Evolutionary conservation across 345 rosid species (phyloP), one percentile per base, ranked within the genome.

Genomic region (Iberis pinnata): DNA sequence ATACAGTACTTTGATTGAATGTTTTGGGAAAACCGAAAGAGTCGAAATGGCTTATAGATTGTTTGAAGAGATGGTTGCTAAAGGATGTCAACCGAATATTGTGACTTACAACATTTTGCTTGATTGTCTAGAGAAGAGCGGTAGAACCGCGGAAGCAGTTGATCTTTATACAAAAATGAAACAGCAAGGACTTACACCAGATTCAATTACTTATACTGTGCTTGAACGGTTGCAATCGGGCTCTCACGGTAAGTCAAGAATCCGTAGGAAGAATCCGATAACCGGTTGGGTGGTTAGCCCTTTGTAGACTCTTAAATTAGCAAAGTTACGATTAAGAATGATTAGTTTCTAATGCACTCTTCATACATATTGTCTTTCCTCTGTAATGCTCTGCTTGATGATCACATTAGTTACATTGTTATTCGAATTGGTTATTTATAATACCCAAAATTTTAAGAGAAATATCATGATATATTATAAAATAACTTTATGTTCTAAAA

Each of bases 231-330:
- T 90, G 68, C 98, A 82, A 57, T 78, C 86, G 58, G 92, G 92
- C 56, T 67, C 83, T 2, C 80, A 74, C 17, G 69, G 76, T 61
- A 87, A 76, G 63, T 60, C 76, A 25, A 70, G 92, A 61, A 58
- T 74, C 9, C 92, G 96, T n/a, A 71, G 82, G 78, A 71, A 87
- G 75, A 71, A 84, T 74, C 95, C 96, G 0, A 82, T 87, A 46
- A 82, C 95, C 0, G 98, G 96, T 42, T 90, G 95, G 95, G 76
- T 90, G 29, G 93, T 87, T 7, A 84, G 87, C 55, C 85, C 87
- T 24, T 54, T 87, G 41, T 73, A 79, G 37, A 2, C 33, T 2
- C 9, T 2, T 29, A 29, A 29, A 29, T 29, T 29, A 29, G 33
- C 10, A 2, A 29, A 29, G 8, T 29, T 3, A 29, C 9, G 33